These are phyloP conservation scores for Saposhnikovia divaricata DNA, from an alignment of 129 eudicot genomes.

Conservation along the genomic window DNA sequence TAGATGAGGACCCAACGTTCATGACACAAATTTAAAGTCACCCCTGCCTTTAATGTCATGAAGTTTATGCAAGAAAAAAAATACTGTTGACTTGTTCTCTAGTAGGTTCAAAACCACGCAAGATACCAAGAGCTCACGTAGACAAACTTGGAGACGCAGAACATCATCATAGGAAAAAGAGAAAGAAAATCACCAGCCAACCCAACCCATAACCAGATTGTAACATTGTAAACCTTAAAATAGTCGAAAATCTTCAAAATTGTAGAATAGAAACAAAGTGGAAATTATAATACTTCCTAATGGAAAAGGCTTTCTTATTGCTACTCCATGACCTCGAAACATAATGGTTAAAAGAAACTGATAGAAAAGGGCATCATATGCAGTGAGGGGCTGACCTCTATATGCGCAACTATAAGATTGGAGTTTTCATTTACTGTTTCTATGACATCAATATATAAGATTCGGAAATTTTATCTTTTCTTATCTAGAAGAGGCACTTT, in stretches of 20 bases:
- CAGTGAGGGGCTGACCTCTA: neutral
- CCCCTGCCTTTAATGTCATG: neutral
- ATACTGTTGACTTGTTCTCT: neutral
- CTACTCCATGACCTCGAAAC: neutral
- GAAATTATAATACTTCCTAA: neutral
- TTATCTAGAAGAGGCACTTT: neutral
- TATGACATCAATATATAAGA: neutral
- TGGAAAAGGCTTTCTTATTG: neutral
- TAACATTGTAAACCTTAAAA: neutral
- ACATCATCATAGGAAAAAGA: too few species aligned
- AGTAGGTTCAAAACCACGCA: neutral
- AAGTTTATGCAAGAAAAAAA: neutral
- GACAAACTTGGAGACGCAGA: neutral
- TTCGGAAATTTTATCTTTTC: neutral
- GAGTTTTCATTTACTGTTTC: neutral
- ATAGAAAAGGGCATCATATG: neutral
- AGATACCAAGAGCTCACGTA: neutral
- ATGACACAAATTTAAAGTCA: neutral
- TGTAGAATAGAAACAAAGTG: neutral
- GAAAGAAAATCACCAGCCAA: neutral
- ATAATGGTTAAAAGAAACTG: too few species aligned
- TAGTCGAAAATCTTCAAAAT: neutral
- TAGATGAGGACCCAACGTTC: neutral
- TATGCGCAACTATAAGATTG: neutral
- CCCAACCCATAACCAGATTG: too few species aligned